Evolutionary conservation across 2,329 filamentous ascomycete species (phyloP).

Genomic region (Chalaropsis thielavioides): DNA sequence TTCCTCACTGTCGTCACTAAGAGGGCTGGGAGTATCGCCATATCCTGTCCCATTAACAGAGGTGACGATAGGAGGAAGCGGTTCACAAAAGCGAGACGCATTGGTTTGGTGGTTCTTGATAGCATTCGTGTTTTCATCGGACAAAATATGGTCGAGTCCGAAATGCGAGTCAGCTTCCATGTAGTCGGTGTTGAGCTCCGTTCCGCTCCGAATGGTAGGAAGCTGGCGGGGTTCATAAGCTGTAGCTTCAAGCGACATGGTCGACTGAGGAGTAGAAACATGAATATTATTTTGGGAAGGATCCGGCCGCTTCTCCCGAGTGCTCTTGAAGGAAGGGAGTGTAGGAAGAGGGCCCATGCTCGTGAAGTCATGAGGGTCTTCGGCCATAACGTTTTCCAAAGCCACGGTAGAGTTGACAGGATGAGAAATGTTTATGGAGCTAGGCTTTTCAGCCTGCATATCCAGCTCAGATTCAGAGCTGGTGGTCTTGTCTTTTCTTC

Average conservation of each 20-base stretch:
- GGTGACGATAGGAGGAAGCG: constrained; percentile 55
- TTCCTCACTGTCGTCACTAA: constrained; percentile 26
- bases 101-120: constrained; percentile 34
- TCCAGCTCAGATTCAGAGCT: background rate
- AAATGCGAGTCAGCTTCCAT: constrained; percentile 24
- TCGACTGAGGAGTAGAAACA: constrained; percentile 20
- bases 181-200: constrained; percentile 16
- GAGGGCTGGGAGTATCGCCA: constrained; percentile 18
- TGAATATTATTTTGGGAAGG: background rate
- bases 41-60: constrained; percentile 53
- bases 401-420: background rate
- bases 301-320: background rate
- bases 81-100: constrained; percentile 44
- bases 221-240: constrained; percentile 11
- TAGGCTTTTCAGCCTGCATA: background rate
- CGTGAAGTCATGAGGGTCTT: constrained; percentile 11
- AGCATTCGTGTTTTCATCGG: constrained; percentile 1
- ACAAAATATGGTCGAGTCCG: constrained; percentile 3
- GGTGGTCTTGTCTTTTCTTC: constrained; percentile 1
- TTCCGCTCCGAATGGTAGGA: constrained; percentile 18
- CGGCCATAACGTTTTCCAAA: background rate
- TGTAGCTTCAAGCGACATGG: constrained; percentile 22
- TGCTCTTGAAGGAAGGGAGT: constrained; percentile 1
- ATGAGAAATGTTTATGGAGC: background rate
- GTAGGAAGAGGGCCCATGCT: constrained; percentile 8